Percentiles rank a stretch among this genome's conserved stretches.
phyloP scores from a whole-genome alignment of 441 rosid species.

The Corymbia calophylla region DNA sequence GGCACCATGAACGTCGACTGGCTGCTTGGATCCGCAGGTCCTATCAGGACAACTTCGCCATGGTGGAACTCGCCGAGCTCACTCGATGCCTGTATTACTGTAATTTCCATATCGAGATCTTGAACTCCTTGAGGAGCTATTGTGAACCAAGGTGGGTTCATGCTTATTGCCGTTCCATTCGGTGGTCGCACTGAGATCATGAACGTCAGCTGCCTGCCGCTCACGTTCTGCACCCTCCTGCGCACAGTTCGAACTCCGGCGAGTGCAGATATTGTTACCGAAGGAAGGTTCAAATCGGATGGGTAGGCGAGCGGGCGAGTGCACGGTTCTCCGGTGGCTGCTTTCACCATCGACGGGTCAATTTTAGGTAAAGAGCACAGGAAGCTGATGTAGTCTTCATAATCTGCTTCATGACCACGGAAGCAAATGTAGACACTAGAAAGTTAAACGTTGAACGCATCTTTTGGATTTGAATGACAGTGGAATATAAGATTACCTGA shows the following conservation, averaged over 20 bases:
- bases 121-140: slow-evolving; percentile 40
- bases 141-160: slow-evolving; percentile 65
- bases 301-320: slow-evolving; percentile 33
- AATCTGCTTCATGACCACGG: slow-evolving; percentile 24
- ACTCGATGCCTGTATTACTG: slow-evolving; percentile 25
- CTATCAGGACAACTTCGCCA: slow-evolving; percentile 68
- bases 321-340: slow-evolving; percentile 51
- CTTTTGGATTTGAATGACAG: not conserved
- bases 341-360: slow-evolving; percentile 17
- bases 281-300: slow-evolving; percentile 73
- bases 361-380: slow-evolving; percentile 64
- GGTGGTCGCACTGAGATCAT: slow-evolving; percentile 46
- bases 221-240: slow-evolving; percentile 59
- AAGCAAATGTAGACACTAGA: not conserved
- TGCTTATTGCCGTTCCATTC: slow-evolving; percentile 43
- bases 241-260: slow-evolving; percentile 24
- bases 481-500: slow-evolving; percentile 29
- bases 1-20: not conserved
- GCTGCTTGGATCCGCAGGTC: not conserved
- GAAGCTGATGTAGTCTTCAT: slow-evolving; percentile 57
- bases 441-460: not conserved
- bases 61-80: slow-evolving; percentile 51
- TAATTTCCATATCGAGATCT: slow-evolving; percentile 42
- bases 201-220: slow-evolving; percentile 45
- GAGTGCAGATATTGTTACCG: slow-evolving; percentile 58